Evolutionary conservation across 495 filamentous ascomycete genomes (phyloP), one percentile per base, ranked within the genome.

Genomic region (Trichoderma gamsii): DNA sequence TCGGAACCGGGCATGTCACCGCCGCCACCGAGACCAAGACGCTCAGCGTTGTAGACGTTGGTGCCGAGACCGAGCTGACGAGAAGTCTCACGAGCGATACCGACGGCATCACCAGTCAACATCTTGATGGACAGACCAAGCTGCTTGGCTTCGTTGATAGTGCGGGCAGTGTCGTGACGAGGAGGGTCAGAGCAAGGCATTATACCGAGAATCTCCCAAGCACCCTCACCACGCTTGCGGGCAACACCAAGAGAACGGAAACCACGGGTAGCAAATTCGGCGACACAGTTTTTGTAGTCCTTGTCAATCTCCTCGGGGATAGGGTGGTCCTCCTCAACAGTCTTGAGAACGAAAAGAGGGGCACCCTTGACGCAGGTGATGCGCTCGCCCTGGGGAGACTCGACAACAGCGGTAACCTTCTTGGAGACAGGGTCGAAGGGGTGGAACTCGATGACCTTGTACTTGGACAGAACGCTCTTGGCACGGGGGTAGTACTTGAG

Each of bases 351-450:
- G 79, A 91, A 88, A 68, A 91, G 84, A 72, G 93, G 93, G 68
- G 93, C 92, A 72, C 93, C 93, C 85, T 97, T 97, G 74, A 95
- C 90, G 75, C 93, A 96, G 73, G 86, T 86, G 72, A 94, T 91
- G 72, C 83, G 84, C 79, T 94, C 90, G 27, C 92, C 93, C 71
- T 90, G 82, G 68, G 88, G 86, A 71, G 90, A 91, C 78, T 94
- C 83, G 69, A 96, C 91, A 67, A 95, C 78, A 65, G 93, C 92
- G 52, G 85, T 87, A 69, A 97, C 91, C 81, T 94, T 95, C 84
- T 97, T 97, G 70, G 92, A 95, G 71, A 96, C 92, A 27, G 93
- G 92, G 76, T 97, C 93, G 77, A 97, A 97, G 66, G 93, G 92
- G 77, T 84, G 81, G 81, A 96, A 96, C 35, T 92, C 86, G 70